Evolutionary conservation across 1,284 basidiomycete species (phyloP).

Genomic region (Thelephora terrestris): DNA sequence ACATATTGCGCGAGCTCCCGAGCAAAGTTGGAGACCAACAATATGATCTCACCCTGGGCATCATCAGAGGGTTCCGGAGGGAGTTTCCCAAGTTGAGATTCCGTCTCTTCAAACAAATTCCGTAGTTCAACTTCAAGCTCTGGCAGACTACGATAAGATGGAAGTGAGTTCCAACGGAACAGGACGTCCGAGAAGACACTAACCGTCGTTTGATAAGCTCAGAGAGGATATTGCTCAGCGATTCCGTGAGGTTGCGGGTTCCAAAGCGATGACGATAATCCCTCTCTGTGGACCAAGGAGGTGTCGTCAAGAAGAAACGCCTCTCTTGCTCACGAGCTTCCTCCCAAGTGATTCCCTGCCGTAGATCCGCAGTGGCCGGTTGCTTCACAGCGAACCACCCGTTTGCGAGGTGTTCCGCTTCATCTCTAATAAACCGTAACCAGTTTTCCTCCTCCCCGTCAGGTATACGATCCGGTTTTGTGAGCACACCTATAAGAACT

Average conservation of each 20-base stretch:
- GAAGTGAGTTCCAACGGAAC: not conserved
- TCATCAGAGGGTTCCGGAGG: slow-evolving; percentile 45
- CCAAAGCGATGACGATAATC: slow-evolving; percentile 39
- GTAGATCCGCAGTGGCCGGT: slow-evolving; percentile 43
- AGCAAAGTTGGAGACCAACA: slow-evolving; percentile 35
- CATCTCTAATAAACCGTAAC: slow-evolving; percentile 47
- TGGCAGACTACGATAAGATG: slow-evolving; percentile 41
- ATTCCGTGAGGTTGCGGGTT: slow-evolving; percentile 40
- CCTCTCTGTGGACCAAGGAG: slow-evolving; percentile 45
- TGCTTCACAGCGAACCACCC: slow-evolving; percentile 69
- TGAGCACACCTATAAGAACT: slow-evolving; percentile 53
- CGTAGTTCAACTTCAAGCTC: slow-evolving; percentile 43
- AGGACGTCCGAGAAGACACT: slow-evolving; percentile 5
- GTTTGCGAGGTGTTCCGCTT: slow-evolving; percentile 38
- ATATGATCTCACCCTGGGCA: slow-evolving; percentile 43
- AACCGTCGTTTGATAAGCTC: slow-evolving; percentile 49
- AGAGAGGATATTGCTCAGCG: slow-evolving; percentile 44
- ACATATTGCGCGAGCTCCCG: slow-evolving; percentile 34
- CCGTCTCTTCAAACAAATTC: slow-evolving; percentile 31
- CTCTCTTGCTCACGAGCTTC: slow-evolving; percentile 48
- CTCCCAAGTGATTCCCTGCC: slow-evolving; percentile 41
- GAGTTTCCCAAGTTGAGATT: slow-evolving; percentile 26
- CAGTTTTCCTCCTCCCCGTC: slow-evolving; percentile 49
- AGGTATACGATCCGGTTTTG: slow-evolving; percentile 68
- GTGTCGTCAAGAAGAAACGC: slow-evolving; percentile 47